These are phyloP conservation scores for Phytophthora pseudosyringae DNA, from an alignment of 352 stramenopile genomes.

Conservation along the genomic window DNA sequence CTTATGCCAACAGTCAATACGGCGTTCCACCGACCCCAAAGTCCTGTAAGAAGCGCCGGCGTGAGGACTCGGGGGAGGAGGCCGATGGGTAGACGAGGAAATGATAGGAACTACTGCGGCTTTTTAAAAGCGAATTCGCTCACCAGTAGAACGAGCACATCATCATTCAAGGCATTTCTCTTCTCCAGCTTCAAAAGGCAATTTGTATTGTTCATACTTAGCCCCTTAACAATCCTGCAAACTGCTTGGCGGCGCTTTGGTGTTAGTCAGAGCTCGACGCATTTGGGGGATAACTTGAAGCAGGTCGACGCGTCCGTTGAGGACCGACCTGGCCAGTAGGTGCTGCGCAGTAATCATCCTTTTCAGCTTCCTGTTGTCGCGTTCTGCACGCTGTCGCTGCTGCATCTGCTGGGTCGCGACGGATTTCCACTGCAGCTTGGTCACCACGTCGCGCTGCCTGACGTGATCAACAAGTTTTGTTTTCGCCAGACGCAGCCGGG, in stretches of 20 bases:
- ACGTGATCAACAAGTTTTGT: not conserved
- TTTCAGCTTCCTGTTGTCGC: slow-evolving; percentile 11
- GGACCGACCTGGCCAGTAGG: slow-evolving; percentile 5
- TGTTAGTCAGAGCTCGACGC: not conserved
- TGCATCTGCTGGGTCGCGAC: not conserved
- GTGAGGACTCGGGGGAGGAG: slow-evolving; percentile 13
- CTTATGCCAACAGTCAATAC: slow-evolving; percentile 69
- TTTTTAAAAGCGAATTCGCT: too few relatives aligned
- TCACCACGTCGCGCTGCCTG: too few relatives aligned
- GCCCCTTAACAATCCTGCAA: too few relatives aligned
- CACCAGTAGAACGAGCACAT: too few relatives aligned
- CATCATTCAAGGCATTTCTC: too few relatives aligned
- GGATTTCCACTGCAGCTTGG: not conserved
- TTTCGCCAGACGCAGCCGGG: not conserved
- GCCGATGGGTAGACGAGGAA: not conserved
- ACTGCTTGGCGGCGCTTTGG: too few relatives aligned
- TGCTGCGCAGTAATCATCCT: slow-evolving; percentile 12
- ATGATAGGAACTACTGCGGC: too few relatives aligned
- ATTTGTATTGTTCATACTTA: too few relatives aligned
- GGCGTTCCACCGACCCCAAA: slow-evolving; percentile 23
- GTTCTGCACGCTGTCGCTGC: slow-evolving; percentile 9
- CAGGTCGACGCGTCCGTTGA: slow-evolving; percentile 8
- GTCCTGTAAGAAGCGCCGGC: slow-evolving; percentile 24
- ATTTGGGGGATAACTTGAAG: not conserved
- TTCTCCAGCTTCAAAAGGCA: too few relatives aligned